These are phyloP conservation scores for Talaromyces atroroseus DNA, from an alignment of 2,329 filamentous ascomycete species.

Conservation along the genomic window DNA sequence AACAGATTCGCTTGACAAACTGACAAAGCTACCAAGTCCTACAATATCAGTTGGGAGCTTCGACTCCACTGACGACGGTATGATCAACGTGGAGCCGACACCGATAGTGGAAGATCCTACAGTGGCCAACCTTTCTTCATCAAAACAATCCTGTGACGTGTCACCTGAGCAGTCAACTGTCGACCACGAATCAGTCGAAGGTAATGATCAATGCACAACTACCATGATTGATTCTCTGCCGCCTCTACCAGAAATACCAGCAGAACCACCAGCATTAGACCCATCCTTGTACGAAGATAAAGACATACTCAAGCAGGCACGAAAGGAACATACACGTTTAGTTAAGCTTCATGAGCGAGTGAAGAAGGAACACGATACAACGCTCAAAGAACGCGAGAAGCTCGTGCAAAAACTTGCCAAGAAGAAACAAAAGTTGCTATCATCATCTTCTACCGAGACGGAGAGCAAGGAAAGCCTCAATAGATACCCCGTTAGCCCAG, in stretches of 20 bases:
- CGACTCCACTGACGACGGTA: neutral
- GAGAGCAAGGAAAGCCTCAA: neutral
- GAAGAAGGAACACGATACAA: constrained; percentile 61
- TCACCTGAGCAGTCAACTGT: neutral
- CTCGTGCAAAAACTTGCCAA: constrained; percentile 28
- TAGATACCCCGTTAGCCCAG: neutral
- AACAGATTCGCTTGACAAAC: neutral
- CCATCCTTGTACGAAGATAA: constrained; percentile 57
- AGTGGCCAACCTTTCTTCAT: neutral
- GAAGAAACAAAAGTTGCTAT: constrained; percentile 21
- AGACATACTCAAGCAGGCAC: constrained; percentile 60
- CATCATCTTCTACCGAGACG: neutral
- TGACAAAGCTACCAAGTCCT: constrained; percentile 5
- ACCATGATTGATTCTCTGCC: constrained; percentile 29
- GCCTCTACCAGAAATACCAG: constrained; percentile 48
- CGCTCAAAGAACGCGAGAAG: constrained; percentile 38
- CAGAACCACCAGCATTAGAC: constrained; percentile 53
- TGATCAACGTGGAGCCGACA: constrained; percentile 7
- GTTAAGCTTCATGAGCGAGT: constrained; percentile 62
- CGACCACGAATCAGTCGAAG: neutral
- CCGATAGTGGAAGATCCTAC: neutral
- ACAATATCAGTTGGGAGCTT: neutral
- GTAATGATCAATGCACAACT: neutral
- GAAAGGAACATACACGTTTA: constrained; percentile 60
- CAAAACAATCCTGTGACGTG: constrained; percentile 3